phyloP scores from a whole-genome alignment of 108 stramenopile genomes.

The Schizochytrium sp. region DNA sequence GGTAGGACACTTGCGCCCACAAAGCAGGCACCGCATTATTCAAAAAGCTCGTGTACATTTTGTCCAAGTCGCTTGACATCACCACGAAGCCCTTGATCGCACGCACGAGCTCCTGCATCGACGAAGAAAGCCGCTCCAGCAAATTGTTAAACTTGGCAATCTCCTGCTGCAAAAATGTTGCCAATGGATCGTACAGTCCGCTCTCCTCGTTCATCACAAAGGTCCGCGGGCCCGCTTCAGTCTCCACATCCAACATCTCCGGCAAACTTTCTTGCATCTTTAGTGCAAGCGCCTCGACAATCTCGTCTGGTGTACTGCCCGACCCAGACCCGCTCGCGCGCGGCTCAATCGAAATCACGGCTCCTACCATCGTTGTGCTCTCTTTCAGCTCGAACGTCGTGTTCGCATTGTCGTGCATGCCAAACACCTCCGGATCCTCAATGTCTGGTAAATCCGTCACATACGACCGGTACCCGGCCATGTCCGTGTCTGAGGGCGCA shows the following conservation, averaged over 20 bases:
- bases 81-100: constrained; percentile 49
- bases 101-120: constrained; percentile 37
- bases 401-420: constrained; percentile 53
- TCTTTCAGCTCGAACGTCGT: constrained; percentile 7
- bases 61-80: constrained; percentile 50
- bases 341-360: constrained; percentile 19
- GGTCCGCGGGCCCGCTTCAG: not conserved
- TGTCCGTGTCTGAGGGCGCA: constrained; percentile 23
- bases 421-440: constrained; percentile 48
- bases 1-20: constrained; percentile 50
- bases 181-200: constrained; percentile 47
- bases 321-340: constrained; percentile 27
- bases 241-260: not conserved
- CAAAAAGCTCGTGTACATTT: constrained; percentile 33
- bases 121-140: constrained; percentile 21
- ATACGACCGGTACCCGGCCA: constrained; percentile 10
- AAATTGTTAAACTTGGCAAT: constrained; percentile 51
- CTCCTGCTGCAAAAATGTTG: constrained; percentile 54
- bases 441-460: constrained; percentile 1
- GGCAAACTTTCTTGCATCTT: not conserved
- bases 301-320: not conserved
- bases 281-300: not conserved
- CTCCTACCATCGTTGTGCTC: not conserved
- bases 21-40: constrained; percentile 36
- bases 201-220: not conserved